Conservation (phyloP, 2,329 filamentous ascomycete species). For the Alternaria atra region DNA sequence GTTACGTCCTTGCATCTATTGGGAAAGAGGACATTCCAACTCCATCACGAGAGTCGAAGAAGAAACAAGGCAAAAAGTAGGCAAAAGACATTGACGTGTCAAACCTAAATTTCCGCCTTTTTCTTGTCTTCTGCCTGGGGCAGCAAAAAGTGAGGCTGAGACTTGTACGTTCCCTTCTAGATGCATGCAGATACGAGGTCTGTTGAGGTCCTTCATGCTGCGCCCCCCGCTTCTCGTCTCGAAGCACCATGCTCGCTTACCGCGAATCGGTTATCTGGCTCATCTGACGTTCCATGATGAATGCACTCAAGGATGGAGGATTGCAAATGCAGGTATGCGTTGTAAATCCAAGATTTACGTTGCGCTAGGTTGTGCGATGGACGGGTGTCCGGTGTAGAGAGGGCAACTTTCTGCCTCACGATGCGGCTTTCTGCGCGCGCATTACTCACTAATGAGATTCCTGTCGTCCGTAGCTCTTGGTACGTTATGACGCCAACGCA, state of each 20-base stretch:
- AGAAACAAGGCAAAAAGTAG: not conserved
- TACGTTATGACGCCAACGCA: not conserved
- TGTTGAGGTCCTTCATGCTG: slow-evolving; percentile 4
- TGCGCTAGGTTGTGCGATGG: not conserved
- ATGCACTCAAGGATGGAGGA: not conserved
- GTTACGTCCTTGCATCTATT: not conserved
- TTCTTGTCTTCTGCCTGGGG: not conserved
- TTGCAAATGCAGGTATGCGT: not conserved
- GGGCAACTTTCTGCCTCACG: slow-evolving; percentile 4
- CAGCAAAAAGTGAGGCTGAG: slow-evolving; percentile 12
- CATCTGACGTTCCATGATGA: not conserved
- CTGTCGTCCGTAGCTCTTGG: not conserved
- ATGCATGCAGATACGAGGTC: slow-evolving; percentile 6
- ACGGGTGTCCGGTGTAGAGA: not conserved
- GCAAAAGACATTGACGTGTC: not conserved
- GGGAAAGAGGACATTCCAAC: not conserved
- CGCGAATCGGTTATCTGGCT: not conserved
- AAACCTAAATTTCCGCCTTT: not conserved
- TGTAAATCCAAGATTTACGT: not conserved
- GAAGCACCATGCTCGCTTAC: not conserved
- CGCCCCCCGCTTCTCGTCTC: not conserved
- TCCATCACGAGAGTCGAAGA: not conserved
- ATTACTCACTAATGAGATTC: not conserved
- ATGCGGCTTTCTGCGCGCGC: not conserved
- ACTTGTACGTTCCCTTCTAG: not conserved